These are phyloP conservation scores for Huntiella decipiens DNA, from an alignment of 2,329 filamentous ascomycete genomes.

Conservation along the genomic window DNA sequence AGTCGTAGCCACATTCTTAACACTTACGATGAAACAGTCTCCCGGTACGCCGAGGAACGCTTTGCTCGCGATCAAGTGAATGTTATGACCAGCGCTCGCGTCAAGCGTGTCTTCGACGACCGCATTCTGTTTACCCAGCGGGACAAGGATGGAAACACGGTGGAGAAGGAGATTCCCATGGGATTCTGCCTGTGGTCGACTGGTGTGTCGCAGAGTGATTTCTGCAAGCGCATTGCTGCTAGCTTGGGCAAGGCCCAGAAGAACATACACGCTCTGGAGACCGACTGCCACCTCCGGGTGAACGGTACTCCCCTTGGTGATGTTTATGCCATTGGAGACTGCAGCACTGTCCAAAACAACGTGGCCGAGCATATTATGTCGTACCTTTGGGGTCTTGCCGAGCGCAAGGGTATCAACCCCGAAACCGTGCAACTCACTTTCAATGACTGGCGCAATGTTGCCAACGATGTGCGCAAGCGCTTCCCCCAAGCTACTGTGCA, in stretches of 20 bases:
- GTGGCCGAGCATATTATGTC: conserved; percentile 76
- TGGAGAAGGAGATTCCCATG: conserved; percentile 88
- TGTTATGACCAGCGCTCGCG: conserved; percentile 78
- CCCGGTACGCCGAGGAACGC: conserved; percentile 74
- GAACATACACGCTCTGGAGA: conserved; percentile 83
- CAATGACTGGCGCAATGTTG: conserved; percentile 71
- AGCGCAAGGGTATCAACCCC: conserved; percentile 79
- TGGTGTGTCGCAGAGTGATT: conserved; percentile 69
- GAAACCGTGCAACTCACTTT: conserved; percentile 76
- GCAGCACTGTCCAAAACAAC: conserved; percentile 93
- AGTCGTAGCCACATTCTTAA: conserved; percentile 89
- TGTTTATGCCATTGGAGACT: conserved; percentile 93
- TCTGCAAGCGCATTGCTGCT: conserved; percentile 58
- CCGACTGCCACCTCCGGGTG: conserved; percentile 78
- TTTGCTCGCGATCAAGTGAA: conserved; percentile 85
- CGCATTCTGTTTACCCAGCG: conserved; percentile 81
- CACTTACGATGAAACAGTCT: conserved; percentile 91
- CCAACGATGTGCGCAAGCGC: conserved; percentile 62
- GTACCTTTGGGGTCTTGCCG: conserved; percentile 76
- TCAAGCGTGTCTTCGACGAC: conserved; percentile 70
- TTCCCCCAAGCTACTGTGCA: conserved; percentile 85
- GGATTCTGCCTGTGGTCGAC: conserved; percentile 98
- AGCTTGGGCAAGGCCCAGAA: conserved; percentile 55
- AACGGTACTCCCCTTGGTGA: conserved; percentile 80
- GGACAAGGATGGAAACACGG: conserved; percentile 45